Conservation (phyloP, 2,329 filamentous ascomycete genomes). For the Pseudogymnoascus sp. region DNA sequence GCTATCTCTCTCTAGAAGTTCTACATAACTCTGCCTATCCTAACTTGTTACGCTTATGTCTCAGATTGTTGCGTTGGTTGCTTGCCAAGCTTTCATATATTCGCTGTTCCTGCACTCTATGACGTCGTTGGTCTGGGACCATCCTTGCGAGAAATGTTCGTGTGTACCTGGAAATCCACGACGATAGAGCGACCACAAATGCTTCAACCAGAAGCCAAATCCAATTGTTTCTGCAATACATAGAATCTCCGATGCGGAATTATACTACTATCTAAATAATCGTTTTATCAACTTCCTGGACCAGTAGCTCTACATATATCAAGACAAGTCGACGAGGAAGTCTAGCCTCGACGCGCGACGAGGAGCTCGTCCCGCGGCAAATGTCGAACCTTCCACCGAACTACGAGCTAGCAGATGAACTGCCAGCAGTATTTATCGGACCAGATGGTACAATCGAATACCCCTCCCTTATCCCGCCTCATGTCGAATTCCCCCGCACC, state of each 20-base stretch:
- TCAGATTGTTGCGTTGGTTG: neutral
- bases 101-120: neutral
- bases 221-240: neutral
- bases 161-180: neutral
- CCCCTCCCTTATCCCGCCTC: neutral
- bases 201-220: neutral
- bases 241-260: neutral
- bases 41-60: neutral
- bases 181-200: neutral
- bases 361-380: neutral
- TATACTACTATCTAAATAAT: neutral
- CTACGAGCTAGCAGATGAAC: slow-evolving; percentile 5
- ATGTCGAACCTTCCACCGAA: slow-evolving; percentile 2
- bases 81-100: neutral
- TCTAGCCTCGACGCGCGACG: neutral
- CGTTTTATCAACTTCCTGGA: neutral
- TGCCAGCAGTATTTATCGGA: neutral
- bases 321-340: neutral
- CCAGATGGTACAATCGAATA: slow-evolving; percentile 10
- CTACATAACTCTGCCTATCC: neutral
- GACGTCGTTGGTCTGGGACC: neutral
- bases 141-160: neutral
- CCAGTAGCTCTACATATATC: neutral
- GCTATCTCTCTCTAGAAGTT: neutral
- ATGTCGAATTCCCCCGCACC: neutral